Percentiles rank a stretch among this genome's conserved stretches.
These are phyloP conservation scores for Neurospora sp. DNA, from an alignment of 495 filamentous ascomycete species.

Conservation along the genomic window DNA sequence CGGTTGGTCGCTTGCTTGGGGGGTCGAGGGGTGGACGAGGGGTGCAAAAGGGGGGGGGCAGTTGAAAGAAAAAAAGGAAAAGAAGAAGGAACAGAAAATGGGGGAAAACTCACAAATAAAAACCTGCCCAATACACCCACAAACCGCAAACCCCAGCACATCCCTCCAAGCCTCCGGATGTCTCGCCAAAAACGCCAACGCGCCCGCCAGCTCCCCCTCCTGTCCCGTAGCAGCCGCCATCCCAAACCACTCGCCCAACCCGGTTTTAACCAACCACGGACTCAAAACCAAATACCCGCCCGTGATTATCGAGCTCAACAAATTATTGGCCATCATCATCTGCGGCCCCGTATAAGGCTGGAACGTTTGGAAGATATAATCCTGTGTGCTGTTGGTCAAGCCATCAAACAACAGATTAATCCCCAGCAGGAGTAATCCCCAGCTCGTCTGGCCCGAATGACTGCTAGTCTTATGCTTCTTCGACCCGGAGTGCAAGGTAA, in stretches of 20 bases:
- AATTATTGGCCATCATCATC: constrained; percentile 99
- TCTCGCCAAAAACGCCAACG: constrained; percentile 65
- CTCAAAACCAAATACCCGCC: constrained; percentile 62
- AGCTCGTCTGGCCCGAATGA: constrained; percentile 37
- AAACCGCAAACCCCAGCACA: constrained; percentile 83
- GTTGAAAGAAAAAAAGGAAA: neutral
- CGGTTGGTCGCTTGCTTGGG: too few species aligned
- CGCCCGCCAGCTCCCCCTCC: constrained; percentile 63
- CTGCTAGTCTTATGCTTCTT: constrained; percentile 34
- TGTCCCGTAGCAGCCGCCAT: constrained; percentile 49
- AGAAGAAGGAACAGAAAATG: too few species aligned
- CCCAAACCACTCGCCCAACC: constrained; percentile 53
- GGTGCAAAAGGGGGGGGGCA: too few species aligned
- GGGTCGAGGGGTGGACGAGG: too few species aligned
- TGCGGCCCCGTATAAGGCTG: constrained; percentile 77
- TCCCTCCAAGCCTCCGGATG: constrained; percentile 74
- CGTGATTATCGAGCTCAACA: constrained; percentile 69
- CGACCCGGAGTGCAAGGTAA: constrained; percentile 71
- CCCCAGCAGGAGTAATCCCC: constrained; percentile 76
- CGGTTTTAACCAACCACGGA: constrained; percentile 62
- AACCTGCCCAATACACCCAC: constrained; percentile 86
- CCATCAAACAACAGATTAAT: constrained; percentile 94
- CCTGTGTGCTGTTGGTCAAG: constrained; percentile 91
- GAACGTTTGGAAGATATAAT: constrained; percentile 78
- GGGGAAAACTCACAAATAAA: constrained; percentile 65